A percentile compares a stretch with the other conserved stretches of the same genome.
Conservation (phyloP, 2,329 filamentous ascomycete genomes). For the Botrytis fabae region DNA sequence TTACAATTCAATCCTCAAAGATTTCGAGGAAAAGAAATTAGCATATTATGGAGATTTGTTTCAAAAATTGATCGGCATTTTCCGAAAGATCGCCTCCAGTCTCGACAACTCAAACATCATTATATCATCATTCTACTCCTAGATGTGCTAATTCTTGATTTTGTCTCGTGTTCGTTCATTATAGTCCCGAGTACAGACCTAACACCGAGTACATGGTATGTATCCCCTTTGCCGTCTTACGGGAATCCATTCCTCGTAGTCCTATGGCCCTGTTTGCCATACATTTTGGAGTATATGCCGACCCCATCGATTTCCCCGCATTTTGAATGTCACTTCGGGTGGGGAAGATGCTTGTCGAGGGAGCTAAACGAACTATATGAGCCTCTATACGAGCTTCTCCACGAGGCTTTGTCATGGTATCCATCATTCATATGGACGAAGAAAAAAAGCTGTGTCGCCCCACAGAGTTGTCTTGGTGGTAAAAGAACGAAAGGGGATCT, state of each 20-base stretch:
- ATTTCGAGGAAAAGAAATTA: not conserved
- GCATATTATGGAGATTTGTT: not conserved
- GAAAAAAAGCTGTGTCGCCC: not conserved
- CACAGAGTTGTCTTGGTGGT: not conserved
- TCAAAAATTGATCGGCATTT: not conserved
- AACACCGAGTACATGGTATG: not conserved
- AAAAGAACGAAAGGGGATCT: not conserved
- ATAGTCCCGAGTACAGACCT: no score
- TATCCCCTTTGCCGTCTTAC: not conserved
- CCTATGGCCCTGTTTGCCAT: not conserved
- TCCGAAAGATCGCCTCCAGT: not conserved
- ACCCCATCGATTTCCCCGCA: not conserved
- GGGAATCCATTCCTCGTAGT: not conserved
- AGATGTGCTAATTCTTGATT: not conserved
- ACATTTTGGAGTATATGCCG: not conserved
- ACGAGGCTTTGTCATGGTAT: not conserved
- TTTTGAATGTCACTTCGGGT: not conserved
- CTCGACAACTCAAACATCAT: not conserved
- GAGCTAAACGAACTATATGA: not conserved
- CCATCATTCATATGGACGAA: not conserved
- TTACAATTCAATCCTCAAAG: not conserved
- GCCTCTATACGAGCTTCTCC: not conserved
- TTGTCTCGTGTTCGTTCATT: not conserved
- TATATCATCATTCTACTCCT: not conserved
- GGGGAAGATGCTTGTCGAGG: not conserved